Percentiles rank a stretch among this genome's conserved stretches.
Evolutionary conservation across 1,139 yeast genomes (phyloP).

Genomic region (Pichia sp.): DNA sequence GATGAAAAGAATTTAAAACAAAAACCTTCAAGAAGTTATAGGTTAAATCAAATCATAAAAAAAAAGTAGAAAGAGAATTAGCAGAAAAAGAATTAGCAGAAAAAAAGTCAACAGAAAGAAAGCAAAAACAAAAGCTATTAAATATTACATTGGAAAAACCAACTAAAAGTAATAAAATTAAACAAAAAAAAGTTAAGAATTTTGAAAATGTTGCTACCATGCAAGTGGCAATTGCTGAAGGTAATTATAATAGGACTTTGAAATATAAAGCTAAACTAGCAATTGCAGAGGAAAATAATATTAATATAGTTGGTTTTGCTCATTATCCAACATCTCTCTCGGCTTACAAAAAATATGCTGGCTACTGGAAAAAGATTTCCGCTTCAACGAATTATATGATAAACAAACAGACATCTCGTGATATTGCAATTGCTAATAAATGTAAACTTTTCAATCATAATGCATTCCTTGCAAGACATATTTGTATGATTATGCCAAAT

Average conservation of each 20-base stretch:
- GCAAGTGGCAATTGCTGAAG: background rate
- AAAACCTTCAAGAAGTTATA: background rate
- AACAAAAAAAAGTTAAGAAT: background rate
- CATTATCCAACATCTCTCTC: too few relatives aligned
- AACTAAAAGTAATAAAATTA: too few relatives aligned
- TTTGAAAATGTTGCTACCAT: constrained; percentile 1
- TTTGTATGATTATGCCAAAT: constrained; percentile 6
- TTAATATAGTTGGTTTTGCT: background rate
- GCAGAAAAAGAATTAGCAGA: background rate
- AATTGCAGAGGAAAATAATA: background rate
- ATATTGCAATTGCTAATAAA: background rate
- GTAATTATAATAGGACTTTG: background rate
- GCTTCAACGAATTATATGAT: too few relatives aligned
- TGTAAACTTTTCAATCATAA: background rate
- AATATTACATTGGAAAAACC: too few relatives aligned
- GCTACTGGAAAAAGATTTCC: background rate
- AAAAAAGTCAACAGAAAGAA: too few relatives aligned
- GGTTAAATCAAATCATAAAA: background rate
- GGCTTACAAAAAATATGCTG: too few relatives aligned
- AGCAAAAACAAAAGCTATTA: too few relatives aligned
- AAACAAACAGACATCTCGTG: too few relatives aligned
- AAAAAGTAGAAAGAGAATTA: background rate
- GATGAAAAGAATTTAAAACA: background rate
- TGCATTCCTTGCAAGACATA: background rate
- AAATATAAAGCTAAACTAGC: background rate